Conservation (phyloP, 2,329 filamentous ascomycete genomes). For the Torrubiellomyces zombiae region DNA sequence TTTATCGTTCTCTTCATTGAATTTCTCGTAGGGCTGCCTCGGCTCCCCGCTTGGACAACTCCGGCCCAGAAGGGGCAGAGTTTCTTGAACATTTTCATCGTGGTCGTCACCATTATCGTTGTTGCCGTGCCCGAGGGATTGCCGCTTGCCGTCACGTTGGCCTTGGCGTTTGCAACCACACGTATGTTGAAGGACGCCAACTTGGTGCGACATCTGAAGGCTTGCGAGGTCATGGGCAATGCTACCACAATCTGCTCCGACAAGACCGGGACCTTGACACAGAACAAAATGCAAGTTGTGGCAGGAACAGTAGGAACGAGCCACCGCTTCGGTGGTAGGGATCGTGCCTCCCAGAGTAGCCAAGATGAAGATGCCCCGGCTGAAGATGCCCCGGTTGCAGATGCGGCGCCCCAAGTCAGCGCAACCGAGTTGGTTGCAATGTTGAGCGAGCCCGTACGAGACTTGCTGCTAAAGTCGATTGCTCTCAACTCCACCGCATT, state of each 20-base stretch:
- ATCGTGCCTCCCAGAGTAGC: slow-evolving; percentile 11
- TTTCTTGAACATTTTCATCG: slow-evolving; percentile 62
- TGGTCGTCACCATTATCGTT: slow-evolving; percentile 65
- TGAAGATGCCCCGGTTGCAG: slow-evolving; percentile 8
- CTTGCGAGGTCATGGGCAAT: slow-evolving; percentile 70
- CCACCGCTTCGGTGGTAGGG: slow-evolving; percentile 37
- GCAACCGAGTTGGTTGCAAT: slow-evolving; percentile 28
- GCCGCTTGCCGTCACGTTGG: slow-evolving; percentile 61
- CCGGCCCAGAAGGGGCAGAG: slow-evolving; percentile 63
- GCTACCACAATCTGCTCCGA: slow-evolving; percentile 55
- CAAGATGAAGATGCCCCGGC: slow-evolving; percentile 9
- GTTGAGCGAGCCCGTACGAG: slow-evolving; percentile 29
- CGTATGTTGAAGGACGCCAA: slow-evolving; percentile 67
- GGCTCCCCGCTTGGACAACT: slow-evolving; percentile 27
- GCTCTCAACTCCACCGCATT: slow-evolving; percentile 58
- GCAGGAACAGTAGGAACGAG: slow-evolving; percentile 39
- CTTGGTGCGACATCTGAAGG: slow-evolving; percentile 57
- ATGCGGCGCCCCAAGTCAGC: slow-evolving; percentile 20
- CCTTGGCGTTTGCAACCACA: slow-evolving; percentile 60
- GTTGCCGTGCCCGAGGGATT: slow-evolving; percentile 66
- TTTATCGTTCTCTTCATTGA: slow-evolving; percentile 79
- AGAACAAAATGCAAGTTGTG: slow-evolving; percentile 54
- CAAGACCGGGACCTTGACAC: slow-evolving; percentile 51
- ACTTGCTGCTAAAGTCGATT: slow-evolving; percentile 42
- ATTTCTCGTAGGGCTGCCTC: slow-evolving; percentile 54